Evolutionary conservation across 2,329 filamentous ascomycete species (phyloP).

Genomic region (Botrytis galanthina): DNA sequence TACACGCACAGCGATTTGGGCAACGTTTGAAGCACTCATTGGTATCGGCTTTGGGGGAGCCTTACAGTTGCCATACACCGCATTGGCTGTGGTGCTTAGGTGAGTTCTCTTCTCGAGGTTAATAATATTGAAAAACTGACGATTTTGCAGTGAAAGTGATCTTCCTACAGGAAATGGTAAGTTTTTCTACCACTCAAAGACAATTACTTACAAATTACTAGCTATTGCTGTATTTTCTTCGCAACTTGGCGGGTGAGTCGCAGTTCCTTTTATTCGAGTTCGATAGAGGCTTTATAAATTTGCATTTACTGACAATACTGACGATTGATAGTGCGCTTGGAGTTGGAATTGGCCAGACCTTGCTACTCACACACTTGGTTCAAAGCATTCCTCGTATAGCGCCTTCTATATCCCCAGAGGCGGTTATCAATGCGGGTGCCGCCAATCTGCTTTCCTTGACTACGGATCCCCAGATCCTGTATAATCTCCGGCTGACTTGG

Average conservation of each 20-base stretch:
- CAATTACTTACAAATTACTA: neutral
- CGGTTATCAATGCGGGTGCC: neutral
- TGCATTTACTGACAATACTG: neutral
- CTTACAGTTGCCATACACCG: conserved; percentile 49
- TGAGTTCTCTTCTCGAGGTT: too few relatives aligned
- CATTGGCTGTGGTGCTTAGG: conserved; percentile 18
- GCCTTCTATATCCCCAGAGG: neutral
- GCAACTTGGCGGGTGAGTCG: conserved; percentile 4
- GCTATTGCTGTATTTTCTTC: conserved; percentile 3
- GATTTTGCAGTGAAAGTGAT: neutral
- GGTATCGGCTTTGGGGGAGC: conserved; percentile 46
- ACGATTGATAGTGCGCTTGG: neutral
- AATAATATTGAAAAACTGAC: too few relatives aligned
- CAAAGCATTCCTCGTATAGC: neutral
- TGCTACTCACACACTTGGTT: conserved; percentile 10
- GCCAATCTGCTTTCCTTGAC: neutral
- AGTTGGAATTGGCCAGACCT: neutral
- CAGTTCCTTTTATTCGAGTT: neutral
- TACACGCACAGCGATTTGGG: conserved; percentile 48
- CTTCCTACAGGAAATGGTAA: neutral
- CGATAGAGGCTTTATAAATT: too few relatives aligned
- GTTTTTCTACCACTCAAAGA: neutral
- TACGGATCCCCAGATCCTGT: neutral
- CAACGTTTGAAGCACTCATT: conserved; percentile 49
- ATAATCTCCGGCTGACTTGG: neutral